phyloP scores from a whole-genome alignment of 805 yeast species.

The Saturnispora diversa region DNA sequence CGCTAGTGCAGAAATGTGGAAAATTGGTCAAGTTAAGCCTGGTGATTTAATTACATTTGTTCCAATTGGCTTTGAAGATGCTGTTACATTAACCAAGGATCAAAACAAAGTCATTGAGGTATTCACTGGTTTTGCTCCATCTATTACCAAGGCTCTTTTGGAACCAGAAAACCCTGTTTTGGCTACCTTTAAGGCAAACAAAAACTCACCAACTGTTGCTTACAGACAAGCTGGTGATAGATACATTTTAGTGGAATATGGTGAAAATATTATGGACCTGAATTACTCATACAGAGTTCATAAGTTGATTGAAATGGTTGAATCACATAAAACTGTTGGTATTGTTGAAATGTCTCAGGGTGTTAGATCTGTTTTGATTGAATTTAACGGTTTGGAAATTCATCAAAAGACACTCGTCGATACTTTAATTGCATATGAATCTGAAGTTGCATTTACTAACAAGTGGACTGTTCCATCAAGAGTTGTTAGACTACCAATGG shows the following conservation, averaged over 20 bases:
- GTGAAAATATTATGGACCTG: slow-evolving; percentile 80
- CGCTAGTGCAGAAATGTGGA: slow-evolving; percentile 95
- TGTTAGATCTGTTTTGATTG: slow-evolving; percentile 88
- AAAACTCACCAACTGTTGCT: slow-evolving; percentile 58
- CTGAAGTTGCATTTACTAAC: slow-evolving; percentile 61
- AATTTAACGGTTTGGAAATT: slow-evolving; percentile 58
- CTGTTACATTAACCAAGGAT: slow-evolving; percentile 50
- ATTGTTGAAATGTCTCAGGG: slow-evolving; percentile 96
- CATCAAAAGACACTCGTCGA: slow-evolving; percentile 56
- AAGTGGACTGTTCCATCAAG: slow-evolving; percentile 85
- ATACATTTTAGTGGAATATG: slow-evolving; percentile 85
- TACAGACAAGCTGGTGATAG: slow-evolving; percentile 98
- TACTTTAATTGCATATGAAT: slow-evolving; percentile 65
- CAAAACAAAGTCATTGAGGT: slow-evolving; percentile 51
- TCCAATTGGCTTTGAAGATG: slow-evolving; percentile 64
- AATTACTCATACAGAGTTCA: slow-evolving; percentile 80
- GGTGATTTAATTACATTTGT: slow-evolving; percentile 80
- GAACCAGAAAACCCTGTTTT: slow-evolving; percentile 66
- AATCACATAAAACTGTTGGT: slow-evolving; percentile 58
- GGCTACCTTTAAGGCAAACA: slow-evolving; percentile 38
- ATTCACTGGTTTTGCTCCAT: slow-evolving; percentile 35
- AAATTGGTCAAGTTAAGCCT: slow-evolving; percentile 94
- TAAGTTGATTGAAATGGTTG: slow-evolving; percentile 67
- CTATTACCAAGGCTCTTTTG: slow-evolving; percentile 29
- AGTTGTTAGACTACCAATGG: slow-evolving; percentile 83